Percentiles rank a stretch among this genome's conserved stretches.
phyloP scores from a whole-genome alignment of 805 yeast genomes.

The Starmerella apicola region DNA sequence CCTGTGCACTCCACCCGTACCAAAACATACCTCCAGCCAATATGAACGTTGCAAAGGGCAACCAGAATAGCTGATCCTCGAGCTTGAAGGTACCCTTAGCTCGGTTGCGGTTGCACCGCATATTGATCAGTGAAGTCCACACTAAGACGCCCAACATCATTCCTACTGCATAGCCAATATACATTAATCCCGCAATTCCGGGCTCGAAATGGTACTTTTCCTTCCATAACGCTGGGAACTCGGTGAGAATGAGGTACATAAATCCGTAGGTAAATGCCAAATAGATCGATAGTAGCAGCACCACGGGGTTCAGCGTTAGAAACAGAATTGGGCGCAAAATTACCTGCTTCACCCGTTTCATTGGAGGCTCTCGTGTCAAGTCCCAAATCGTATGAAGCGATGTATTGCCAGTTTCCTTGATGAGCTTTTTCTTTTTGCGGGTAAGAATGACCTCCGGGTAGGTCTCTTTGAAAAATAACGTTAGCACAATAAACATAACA shows the following conservation, averaged over 20 bases:
- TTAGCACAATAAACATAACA: constrained; percentile 30
- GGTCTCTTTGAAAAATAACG: constrained; percentile 41
- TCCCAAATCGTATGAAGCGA: constrained; percentile 51
- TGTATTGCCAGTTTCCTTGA: constrained; percentile 43
- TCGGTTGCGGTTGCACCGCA: constrained; percentile 23
- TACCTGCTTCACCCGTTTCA: constrained; percentile 29
- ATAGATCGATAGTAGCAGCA: constrained; percentile 47
- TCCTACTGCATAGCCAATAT: constrained; percentile 45
- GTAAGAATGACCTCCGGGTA: constrained; percentile 44
- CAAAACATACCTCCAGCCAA: constrained; percentile 52
- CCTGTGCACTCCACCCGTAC: constrained; percentile 62
- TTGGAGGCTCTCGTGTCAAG: constrained; percentile 21
- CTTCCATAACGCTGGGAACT: constrained; percentile 45
- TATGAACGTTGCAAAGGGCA: constrained; percentile 39
- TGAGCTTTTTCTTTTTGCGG: constrained; percentile 35
- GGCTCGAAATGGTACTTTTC: constrained; percentile 35
- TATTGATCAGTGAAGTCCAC: constrained; percentile 38
- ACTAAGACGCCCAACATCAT: constrained; percentile 37
- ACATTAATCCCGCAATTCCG: constrained; percentile 48
- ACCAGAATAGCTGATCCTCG: constrained; percentile 44
- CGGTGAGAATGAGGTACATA: constrained; percentile 49
- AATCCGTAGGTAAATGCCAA: constrained; percentile 58
- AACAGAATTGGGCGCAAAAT: constrained; percentile 44
- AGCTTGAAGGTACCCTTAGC: constrained; percentile 42
- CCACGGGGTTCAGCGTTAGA: constrained; percentile 48